Evolutionary conservation across 1,284 basidiomycete species (phyloP), one percentile per base, ranked within the genome.

Genomic region (Heterobasidion parviporum): DNA sequence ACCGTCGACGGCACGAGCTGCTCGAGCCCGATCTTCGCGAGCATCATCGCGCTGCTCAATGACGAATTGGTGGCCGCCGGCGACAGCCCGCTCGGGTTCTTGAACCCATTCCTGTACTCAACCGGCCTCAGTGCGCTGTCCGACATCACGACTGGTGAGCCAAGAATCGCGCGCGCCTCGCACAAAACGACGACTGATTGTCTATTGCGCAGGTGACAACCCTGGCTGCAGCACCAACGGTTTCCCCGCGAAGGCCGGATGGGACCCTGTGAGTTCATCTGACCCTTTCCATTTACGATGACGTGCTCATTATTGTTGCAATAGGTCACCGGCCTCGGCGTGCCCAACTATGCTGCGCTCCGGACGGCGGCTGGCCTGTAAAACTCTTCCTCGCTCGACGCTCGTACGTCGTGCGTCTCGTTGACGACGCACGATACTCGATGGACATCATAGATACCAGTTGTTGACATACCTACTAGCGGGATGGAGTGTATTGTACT

Each of bases 101-200:
- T 85, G 54, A 85, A 85, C 65, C 82, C 81, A 3, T 68, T 81
- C 34, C 67, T 84, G 54, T 84, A 84, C 63, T 74, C 76, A 0
- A 74, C 67, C 3, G 75, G 74, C 16, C 64, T 67, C 4, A 59
- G 65, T 6, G 80, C 77, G 20, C 78, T 86, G 65, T 84, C 79
- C 62, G 83, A 86, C 64, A 83, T 86, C 59, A 75, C 72, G 6
- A 52, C 50, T 35, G 41, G 26, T 35, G 8, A 36, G 32, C 14
- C 50, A 3, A 3, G 26, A 26, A 33, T 14, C 44, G 2, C 2
- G 14, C 12, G 8, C 44, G 14, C 44, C 12, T 8, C 12, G 14
- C 44, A n/a, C 18, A 14, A 1, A 10, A n/a, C 4, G 41, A 14
- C 6, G 8, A 20, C 18, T 14, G 44, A 45, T 4, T 26, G 4